Percentiles rank a stretch among this genome's conserved stretches.
Evolutionary conservation across 768 basidiomycete species (phyloP).

Genomic region (Fistulinella prunicolor): DNA sequence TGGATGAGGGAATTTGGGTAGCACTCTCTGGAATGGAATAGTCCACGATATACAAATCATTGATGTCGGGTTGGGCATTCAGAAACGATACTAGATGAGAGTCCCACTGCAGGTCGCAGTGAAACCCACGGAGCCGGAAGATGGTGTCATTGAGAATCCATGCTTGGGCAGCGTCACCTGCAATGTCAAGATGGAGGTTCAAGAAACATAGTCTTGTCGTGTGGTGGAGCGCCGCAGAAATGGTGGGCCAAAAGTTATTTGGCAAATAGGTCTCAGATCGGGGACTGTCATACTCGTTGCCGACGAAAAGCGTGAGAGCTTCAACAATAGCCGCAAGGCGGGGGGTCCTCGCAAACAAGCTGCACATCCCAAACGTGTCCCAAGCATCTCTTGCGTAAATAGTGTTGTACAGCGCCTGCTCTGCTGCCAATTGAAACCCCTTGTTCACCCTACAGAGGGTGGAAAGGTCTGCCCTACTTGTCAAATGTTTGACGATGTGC

Average conservation of each 20-base stretch:
- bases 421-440: slow-evolving; percentile 51
- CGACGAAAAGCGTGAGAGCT: slow-evolving; percentile 48
- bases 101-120: slow-evolving; percentile 70
- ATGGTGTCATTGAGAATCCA: slow-evolving; percentile 41
- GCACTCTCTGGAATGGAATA: slow-evolving; percentile 22
- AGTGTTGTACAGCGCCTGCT: slow-evolving; percentile 59
- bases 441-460: slow-evolving; percentile 57
- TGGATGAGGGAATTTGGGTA: slow-evolving; percentile 11
- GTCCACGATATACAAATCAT: slow-evolving; percentile 36
- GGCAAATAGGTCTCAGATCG: slow-evolving; percentile 19
- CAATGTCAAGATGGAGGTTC: slow-evolving; percentile 41
- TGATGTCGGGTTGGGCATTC: slow-evolving; percentile 23
- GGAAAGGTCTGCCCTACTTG: slow-evolving; percentile 52
- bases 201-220: slow-evolving; percentile 49
- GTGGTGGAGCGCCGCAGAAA: slow-evolving; percentile 49
- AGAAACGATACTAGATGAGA: slow-evolving; percentile 40
- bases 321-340: slow-evolving; percentile 53
- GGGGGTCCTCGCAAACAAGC: slow-evolving; percentile 41
- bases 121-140: slow-evolving; percentile 58
- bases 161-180: slow-evolving; percentile 27
- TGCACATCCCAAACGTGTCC: slow-evolving; percentile 44
- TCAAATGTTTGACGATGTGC: slow-evolving; percentile 52
- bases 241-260: slow-evolving; percentile 46
- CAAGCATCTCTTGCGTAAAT: slow-evolving; percentile 43
- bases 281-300: slow-evolving; percentile 18